Evolutionary conservation across 1,284 basidiomycete genomes (phyloP).

Genomic region (Porphyrellus sp.): DNA sequence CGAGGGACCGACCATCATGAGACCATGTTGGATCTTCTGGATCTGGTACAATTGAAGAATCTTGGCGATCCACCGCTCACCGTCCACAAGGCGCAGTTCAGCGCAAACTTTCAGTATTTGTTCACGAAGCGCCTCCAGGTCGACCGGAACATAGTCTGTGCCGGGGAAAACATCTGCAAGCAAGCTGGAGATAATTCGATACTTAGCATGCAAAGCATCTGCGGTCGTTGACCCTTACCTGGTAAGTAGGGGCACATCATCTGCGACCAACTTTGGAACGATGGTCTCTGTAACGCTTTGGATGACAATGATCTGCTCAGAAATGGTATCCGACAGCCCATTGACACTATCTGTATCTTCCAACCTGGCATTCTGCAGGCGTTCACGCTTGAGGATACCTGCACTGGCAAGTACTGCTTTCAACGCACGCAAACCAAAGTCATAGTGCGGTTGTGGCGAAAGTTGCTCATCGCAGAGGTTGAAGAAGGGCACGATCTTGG

Average conservation of each 20-base stretch:
- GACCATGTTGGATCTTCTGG: slow-evolving; percentile 98
- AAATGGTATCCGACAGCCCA: slow-evolving; percentile 65
- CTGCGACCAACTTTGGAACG: slow-evolving; percentile 96
- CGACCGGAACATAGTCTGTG: slow-evolving; percentile 85
- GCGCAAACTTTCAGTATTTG: slow-evolving; percentile 87
- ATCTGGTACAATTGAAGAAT: slow-evolving; percentile 98
- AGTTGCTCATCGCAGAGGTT: slow-evolving; percentile 97
- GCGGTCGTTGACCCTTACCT: slow-evolving; percentile 49
- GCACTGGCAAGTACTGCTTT: slow-evolving; percentile 97
- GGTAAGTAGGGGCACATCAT: slow-evolving; percentile 92
- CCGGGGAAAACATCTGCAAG: slow-evolving; percentile 98
- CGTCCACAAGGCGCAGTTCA: slow-evolving; percentile 81
- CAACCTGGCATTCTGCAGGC: slow-evolving; percentile 53
- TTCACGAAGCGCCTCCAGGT: slow-evolving; percentile 80
- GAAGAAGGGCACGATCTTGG: slow-evolving; percentile 99
- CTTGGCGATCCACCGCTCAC: slow-evolving; percentile 92
- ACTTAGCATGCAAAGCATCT: slow-evolving; percentile 7
- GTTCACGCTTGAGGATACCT: slow-evolving; percentile 95
- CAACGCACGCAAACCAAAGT: slow-evolving; percentile 96
- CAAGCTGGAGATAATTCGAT: slow-evolving; percentile 50
- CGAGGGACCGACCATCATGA: slow-evolving; percentile 99
- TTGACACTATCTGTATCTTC: slow-evolving; percentile 46
- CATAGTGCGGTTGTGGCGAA: slow-evolving; percentile 97
- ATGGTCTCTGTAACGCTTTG: slow-evolving; percentile 99
- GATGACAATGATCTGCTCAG: slow-evolving; percentile 96